These are phyloP conservation scores for Leishmania mexicana DNA, from an alignment of 208 protist genomes.

Conservation along the genomic window DNA sequence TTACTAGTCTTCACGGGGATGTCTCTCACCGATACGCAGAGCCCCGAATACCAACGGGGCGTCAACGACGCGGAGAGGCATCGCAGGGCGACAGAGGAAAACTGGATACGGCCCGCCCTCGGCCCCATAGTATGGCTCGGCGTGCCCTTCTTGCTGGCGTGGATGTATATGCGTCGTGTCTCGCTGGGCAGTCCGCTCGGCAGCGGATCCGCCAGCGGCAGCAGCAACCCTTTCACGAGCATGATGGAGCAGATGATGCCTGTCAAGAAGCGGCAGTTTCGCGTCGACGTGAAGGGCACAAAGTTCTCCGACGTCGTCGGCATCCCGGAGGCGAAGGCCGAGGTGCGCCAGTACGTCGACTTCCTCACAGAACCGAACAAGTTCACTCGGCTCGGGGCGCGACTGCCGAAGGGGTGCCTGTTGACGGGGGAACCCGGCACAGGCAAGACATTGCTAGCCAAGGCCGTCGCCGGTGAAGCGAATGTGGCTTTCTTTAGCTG, in stretches of 20 bases:
- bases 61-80: constrained; percentile 68
- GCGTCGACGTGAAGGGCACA: constrained; percentile 85
- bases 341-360: constrained; percentile 98
- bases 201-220: constrained; percentile 14
- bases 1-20: constrained; percentile 1
- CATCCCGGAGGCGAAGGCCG: constrained; percentile 96
- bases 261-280: constrained; percentile 87
- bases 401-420: constrained; percentile 96
- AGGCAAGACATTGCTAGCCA: constrained; percentile 98
- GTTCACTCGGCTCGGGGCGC: constrained; percentile 95
- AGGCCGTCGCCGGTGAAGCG: constrained; percentile 96
- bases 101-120: constrained; percentile 78
- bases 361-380: constrained; percentile 97
- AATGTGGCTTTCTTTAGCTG: constrained; percentile 95
- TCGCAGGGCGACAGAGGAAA: constrained; percentile 72
- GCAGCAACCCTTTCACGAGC: constrained; percentile 63
- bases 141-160: constrained; percentile 58
- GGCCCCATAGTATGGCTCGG: constrained; percentile 83
- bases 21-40: constrained; percentile 4
- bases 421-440: constrained; percentile 97
- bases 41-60: constrained; percentile 67
- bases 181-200: constrained; percentile 18
- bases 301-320: constrained; percentile 95
- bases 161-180: constrained; percentile 60
- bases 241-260: constrained; percentile 92